Evolutionary conservation across 768 basidiomycete genomes (phyloP), one percentile per base, ranked within the genome.

Genomic region (Auriscalpium orientale): DNA sequence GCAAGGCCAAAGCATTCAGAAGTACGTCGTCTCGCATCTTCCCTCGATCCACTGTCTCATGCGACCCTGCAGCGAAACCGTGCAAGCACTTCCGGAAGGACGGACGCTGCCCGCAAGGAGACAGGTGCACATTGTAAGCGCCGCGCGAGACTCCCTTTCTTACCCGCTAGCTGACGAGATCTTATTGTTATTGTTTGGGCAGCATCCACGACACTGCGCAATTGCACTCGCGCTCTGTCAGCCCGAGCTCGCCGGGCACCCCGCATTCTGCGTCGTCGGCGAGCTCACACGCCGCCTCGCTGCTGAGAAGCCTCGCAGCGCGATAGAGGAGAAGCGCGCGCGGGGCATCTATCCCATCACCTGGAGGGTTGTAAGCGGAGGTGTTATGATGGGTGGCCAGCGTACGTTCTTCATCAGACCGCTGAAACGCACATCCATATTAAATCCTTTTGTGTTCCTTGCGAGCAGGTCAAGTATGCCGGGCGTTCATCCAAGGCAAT

Each of bases 81-180:
- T 62, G 61, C 37, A 60, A 60, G 37, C 60, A 57, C 20, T 60
- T 53, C 51, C 54, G 54, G 46, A 55, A 53, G 48, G 56, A 60
- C 9, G 61, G 61, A 15, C 37, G 34, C 10, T 62, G 61, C 22
- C 61, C 59, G 2, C 56, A 55, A 36, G 61, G 61, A 28, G 54
- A 13, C 21, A 46, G 40, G 28, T 62, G 61, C 33, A 62, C 61
- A 15, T 62, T 60, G 61, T 62, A n/a, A 34, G 61, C 35, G 36
- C 22, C 9, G 18, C 20, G n/a, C 28, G 16, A 12, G 16, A 9
- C 28, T 34, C 12, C 51, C 50, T 18, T 43, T 43, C 40, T 43
- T 43, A 15, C 18, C 40, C 40, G 40, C 40, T 13, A 13, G 18
- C 18, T 8, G 40, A 18, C 15, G 40, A 43, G 40, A 43, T 13